Evolutionary conservation across 805 yeast genomes (phyloP), one percentile per base, ranked within the genome.

Genomic region (Candida fluviatilis): DNA sequence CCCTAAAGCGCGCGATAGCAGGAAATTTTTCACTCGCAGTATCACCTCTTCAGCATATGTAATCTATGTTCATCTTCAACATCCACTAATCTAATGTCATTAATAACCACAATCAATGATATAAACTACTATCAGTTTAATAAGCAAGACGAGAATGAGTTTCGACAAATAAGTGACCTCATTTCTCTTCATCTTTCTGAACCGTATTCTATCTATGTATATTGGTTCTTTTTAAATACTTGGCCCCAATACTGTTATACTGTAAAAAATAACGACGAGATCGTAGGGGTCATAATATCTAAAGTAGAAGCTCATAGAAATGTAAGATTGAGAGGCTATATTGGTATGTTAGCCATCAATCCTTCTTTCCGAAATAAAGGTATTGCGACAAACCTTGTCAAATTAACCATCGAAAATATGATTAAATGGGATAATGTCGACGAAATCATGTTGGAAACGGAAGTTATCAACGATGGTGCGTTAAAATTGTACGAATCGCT

Each of bases 281-380:
- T 82, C 2, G 68, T 90, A n/a, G 99, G 97, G 3, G 86, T 84
- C 27, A 80, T 91, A 5, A 85, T 93, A 5, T 81, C 95, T 37
- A 87, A 89, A 51, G 76, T 80, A 10, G 95, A 85, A 46, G 67
- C 75, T 1, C 97, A 91, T 60, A 71, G 91, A 42, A 71, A 74
- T 16, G 81, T 77, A 8, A 69, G 96, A 42, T 55, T 71, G 48
- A 71, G 99, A 43, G 99, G 99, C 0, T 93, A 93, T 54, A 90
- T 93, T 19, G 99, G 97, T 2, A 93, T 93, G 99, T 64, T 93
- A 38, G 96, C 95, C 0, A 95, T 91, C 10, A 80, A 81, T 36
- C 78, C 79, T 27, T 55, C 62, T 12, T 80, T 72, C 55, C 67
- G 99, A 39, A 90, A 95, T 2, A 66, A 64, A 31, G 96, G 96